A percentile compares a stretch with the other conserved stretches of the same genome.
phyloP scores from a whole-genome alignment of 169 alveolate genomes.

The Cytauxzoon felis region DNA sequence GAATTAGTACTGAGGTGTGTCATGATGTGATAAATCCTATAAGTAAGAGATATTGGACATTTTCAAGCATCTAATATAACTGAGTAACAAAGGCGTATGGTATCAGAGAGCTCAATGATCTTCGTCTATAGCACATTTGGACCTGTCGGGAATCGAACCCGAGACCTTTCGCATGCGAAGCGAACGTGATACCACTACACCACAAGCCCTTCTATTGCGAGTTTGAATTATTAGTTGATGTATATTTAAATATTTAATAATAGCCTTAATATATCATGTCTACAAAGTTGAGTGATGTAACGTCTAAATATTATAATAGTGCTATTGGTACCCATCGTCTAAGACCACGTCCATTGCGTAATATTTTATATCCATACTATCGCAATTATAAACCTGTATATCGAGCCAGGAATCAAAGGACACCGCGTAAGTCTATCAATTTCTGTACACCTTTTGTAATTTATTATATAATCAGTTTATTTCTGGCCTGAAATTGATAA shows the following conservation, averaged over 20 bases:
- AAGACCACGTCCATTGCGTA: conserved; percentile 51
- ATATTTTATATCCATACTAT: conserved; percentile 72
- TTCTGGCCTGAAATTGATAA: conserved; percentile 75
- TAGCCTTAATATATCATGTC: not conserved
- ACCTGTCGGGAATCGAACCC: conserved; percentile 95
- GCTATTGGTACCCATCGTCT: conserved; percentile 64
- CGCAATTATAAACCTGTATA: conserved; percentile 72
- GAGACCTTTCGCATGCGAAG: conserved; percentile 96
- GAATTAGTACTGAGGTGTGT: no score
- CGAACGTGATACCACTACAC: conserved; percentile 96
- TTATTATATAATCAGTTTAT: conserved; percentile 16
- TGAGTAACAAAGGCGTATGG: not conserved
- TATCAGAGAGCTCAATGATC: no score
- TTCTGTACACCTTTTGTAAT: not conserved
- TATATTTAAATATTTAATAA: not conserved
- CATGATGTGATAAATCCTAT: no score
- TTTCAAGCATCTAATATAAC: no score
- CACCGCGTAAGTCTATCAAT: conserved; percentile 46
- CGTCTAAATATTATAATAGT: conserved; percentile 34
- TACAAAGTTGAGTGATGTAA: conserved; percentile 10
- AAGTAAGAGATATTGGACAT: no score
- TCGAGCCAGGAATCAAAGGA: conserved; percentile 71
- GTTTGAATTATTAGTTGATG: not conserved
- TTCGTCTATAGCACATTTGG: conserved; percentile 72
- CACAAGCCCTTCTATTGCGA: conserved; percentile 78